Conservation (phyloP, 2,329 filamentous ascomycete genomes). For the Xylariaceae sp. region DNA sequence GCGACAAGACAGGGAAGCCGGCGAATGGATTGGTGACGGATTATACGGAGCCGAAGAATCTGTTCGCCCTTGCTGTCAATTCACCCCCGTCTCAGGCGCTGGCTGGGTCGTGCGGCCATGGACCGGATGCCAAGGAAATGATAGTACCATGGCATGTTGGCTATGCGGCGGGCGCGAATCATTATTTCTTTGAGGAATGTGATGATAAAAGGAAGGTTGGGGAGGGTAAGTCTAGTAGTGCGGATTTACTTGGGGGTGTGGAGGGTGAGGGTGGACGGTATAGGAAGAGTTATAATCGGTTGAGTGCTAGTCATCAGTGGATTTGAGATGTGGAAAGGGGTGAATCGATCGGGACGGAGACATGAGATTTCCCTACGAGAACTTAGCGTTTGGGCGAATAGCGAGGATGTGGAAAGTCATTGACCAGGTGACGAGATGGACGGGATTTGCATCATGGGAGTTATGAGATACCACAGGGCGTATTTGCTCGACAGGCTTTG, state of each 20-base stretch:
- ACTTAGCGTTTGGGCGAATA: too few species aligned
- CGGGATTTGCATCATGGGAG: too few species aligned
- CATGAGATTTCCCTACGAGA: not conserved
- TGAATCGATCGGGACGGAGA: not conserved
- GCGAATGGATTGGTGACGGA: constrained; percentile 60
- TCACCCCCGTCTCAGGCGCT: constrained; percentile 25
- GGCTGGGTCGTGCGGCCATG: constrained; percentile 25
- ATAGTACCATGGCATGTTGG: constrained; percentile 23
- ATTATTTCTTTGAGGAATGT: constrained; percentile 28
- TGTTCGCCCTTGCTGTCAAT: constrained; percentile 70
- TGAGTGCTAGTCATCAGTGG: constrained; percentile 20
- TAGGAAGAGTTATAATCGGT: constrained; percentile 21
- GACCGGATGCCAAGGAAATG: constrained; percentile 20
- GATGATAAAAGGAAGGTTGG: not conserved
- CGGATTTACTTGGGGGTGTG: constrained; percentile 1
- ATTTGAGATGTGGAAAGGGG: constrained; percentile 5
- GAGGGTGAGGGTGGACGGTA: not conserved
- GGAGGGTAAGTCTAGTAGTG: constrained; percentile 3
- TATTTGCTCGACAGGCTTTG: too few species aligned
- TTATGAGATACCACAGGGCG: too few species aligned
- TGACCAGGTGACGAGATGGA: too few species aligned
- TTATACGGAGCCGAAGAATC: constrained; percentile 72
- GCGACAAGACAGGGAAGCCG: not conserved
- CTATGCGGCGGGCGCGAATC: constrained; percentile 23
- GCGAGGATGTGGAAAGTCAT: too few species aligned